A percentile compares a stretch with the other conserved stretches of the same genome.
These are phyloP conservation scores for Globisporangium apiculatum DNA, from an alignment of 352 stramenopile species.

Conservation along the genomic window DNA sequence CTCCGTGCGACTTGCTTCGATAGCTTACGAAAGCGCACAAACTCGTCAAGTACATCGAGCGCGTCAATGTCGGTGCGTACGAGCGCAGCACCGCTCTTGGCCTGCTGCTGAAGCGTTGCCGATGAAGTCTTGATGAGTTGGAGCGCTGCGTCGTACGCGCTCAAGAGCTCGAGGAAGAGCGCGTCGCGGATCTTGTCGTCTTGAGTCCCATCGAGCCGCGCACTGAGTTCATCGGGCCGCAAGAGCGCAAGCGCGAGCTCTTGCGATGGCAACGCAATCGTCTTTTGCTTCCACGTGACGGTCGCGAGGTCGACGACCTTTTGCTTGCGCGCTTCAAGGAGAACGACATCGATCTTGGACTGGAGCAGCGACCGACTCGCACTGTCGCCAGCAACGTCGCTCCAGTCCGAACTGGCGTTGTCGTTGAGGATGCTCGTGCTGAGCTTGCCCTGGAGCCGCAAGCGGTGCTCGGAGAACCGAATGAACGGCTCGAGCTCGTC, in stretches of 20 bases:
- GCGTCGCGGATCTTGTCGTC: conserved; percentile 69
- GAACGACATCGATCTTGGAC: conserved; percentile 79
- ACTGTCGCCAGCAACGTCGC: conserved; percentile 41
- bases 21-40: conserved; percentile 64
- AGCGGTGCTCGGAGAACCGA: conserved; percentile 77
- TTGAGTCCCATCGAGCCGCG: conserved; percentile 45
- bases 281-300: conserved; percentile 76
- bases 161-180: conserved; percentile 65
- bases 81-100: conserved; percentile 64
- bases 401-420: conserved; percentile 41
- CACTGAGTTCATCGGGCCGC: conserved; percentile 62
- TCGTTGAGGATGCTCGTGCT: conserved; percentile 22
- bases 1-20: conserved; percentile 65
- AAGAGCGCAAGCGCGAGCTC: conserved; percentile 64
- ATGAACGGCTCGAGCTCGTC: conserved; percentile 82
- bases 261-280: conserved; percentile 61
- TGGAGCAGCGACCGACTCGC: conserved; percentile 70
- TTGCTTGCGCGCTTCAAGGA: conserved; percentile 78
- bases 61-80: conserved; percentile 71
- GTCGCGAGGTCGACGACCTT: conserved; percentile 79
- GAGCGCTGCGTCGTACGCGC: conserved; percentile 62
- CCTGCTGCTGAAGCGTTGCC: conserved; percentile 60
- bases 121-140: conserved; percentile 58
- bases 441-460: conserved; percentile 50
- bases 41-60: conserved; percentile 63